Conservation (phyloP, 371 early-diverging fungal species). For the Apophysomyces sp. region DNA sequence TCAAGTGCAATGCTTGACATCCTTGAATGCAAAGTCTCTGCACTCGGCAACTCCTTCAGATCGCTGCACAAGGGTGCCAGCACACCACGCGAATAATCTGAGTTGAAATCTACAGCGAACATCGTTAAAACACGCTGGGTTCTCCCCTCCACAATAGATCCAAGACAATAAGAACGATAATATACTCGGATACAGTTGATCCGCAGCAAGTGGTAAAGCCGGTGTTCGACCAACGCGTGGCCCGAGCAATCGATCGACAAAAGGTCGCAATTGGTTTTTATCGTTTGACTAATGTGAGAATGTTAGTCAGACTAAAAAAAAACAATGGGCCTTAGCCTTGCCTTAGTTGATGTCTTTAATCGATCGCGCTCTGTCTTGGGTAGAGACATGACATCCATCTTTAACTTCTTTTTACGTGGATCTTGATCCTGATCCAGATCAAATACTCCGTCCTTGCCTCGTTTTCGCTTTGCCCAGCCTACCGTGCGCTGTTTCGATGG, state of each 20-base stretch:
- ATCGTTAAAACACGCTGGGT: background rate
- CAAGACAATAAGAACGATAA: background rate
- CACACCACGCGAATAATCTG: slow-evolving; percentile 69
- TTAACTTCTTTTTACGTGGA: slow-evolving; percentile 60
- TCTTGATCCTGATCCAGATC: slow-evolving; percentile 46
- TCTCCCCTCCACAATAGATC: background rate
- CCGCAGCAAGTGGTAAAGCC: slow-evolving; percentile 40
- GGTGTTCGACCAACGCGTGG: slow-evolving; percentile 51
- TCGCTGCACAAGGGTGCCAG: slow-evolving; percentile 72
- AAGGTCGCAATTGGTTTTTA: slow-evolving; percentile 34
- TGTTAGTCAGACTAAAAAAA: background rate
- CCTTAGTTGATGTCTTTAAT: slow-evolving; percentile 61
- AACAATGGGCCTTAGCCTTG: slow-evolving; percentile 6
- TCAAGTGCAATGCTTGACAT: slow-evolving; percentile 75
- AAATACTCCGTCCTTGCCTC: slow-evolving; percentile 49
- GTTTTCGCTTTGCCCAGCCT: slow-evolving; percentile 65
- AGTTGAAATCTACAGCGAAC: slow-evolving; percentile 40
- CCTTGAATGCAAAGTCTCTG: slow-evolving; percentile 66
- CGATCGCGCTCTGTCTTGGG: slow-evolving; percentile 71
- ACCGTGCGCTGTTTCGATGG: slow-evolving; percentile 64
- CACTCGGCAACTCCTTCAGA: slow-evolving; percentile 69
- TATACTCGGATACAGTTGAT: slow-evolving; percentile 54
- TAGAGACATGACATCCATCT: slow-evolving; percentile 71
- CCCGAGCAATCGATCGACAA: slow-evolving; percentile 34
- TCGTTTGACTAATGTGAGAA: slow-evolving; percentile 20